Evolutionary conservation across 768 basidiomycete species (phyloP), one percentile per base, ranked within the genome.

Genomic region (Serendipita vermifera): DNA sequence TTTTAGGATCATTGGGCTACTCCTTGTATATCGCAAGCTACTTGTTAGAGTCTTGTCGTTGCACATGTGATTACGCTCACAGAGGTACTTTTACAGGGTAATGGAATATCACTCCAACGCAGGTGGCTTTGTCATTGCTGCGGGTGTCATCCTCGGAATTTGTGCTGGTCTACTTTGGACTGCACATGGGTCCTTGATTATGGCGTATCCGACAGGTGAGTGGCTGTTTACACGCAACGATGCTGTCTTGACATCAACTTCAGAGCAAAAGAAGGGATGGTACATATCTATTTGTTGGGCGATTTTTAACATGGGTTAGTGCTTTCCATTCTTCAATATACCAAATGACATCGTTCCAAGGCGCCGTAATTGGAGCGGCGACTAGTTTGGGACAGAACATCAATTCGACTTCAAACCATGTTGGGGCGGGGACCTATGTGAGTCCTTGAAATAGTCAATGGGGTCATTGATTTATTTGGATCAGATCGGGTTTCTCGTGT

Each of bases 241-340:
- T 17, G 3, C 15, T 46, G 7, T 11, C 5, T 24, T 55, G 14
- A 14, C 22, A n/a, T 27, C 17, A 35, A 6, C 31, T 60, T 59
- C 11, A 11, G 87, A 90, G 65, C 64, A 67, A 41, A 78, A 89
- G 65, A 90, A 90, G 66, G 87, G 87, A 14, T 71, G 68, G 31
- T 88, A 76, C 68, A 87, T 90, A 54, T 81, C 76, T 36, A 78
- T 87, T 41, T 90, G 89, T 70, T 90, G 87, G 87, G 70, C 76
- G 39, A 84, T 89, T 59, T 90, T 91, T 72, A 88, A 89, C 62
- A 59, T 87, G 20, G 86, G 86, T 27, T 82, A n/a, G n/a, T n/a
- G n/a, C n/a, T n/a, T n/a, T n/a, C n/a, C n/a, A n/a, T n/a, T n/a
- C n/a, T n/a, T n/a, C n/a, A n/a, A n/a, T n/a, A n/a, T n/a, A n/a